Percentiles rank a stretch among this genome's conserved stretches.
These are phyloP conservation scores for Aspergillus luchuensis DNA, from an alignment of 2,329 filamentous ascomycete genomes.

Conservation along the genomic window DNA sequence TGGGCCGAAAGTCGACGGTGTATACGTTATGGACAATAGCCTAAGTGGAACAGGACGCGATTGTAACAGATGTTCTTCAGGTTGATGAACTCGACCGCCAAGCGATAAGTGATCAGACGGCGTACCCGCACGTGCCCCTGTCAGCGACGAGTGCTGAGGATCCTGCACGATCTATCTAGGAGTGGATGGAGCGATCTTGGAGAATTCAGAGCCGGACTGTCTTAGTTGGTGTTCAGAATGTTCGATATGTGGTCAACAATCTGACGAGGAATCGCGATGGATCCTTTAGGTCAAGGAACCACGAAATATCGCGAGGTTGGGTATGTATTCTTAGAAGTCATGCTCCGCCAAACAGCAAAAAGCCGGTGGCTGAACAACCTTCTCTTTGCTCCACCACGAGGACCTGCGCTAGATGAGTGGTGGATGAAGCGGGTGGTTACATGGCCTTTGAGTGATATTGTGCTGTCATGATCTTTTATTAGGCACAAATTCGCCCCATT, in stretches of 20 bases:
- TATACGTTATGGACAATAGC: background rate
- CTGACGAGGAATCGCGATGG: background rate
- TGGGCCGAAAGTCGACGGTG: background rate
- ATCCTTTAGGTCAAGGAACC: background rate
- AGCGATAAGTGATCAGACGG: slow-evolving; percentile 19
- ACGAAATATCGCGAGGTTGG: slow-evolving; percentile 25
- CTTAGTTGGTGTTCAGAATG: background rate
- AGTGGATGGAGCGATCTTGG: slow-evolving; percentile 4
- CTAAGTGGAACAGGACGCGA: slow-evolving; percentile 1
- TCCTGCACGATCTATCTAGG: slow-evolving; percentile 8
- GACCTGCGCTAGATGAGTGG: slow-evolving; percentile 8
- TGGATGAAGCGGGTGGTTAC: background rate
- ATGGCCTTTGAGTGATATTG: background rate
- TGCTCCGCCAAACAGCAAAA: slow-evolving; percentile 22
- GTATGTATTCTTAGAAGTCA: slow-evolving; percentile 13
- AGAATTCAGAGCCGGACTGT: background rate
- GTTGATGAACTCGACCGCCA: slow-evolving; percentile 22
- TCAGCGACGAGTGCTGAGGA: slow-evolving; percentile 11
- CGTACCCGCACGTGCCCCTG: slow-evolving; percentile 23
- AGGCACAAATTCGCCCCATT: background rate
- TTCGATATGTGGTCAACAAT: slow-evolving; percentile 6
- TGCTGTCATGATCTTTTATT: background rate
- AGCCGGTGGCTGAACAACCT: slow-evolving; percentile 38
- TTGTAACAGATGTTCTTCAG: slow-evolving; percentile 11
- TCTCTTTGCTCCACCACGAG: slow-evolving; percentile 25